A percentile compares a stretch with the other conserved stretches of the same genome.
Evolutionary conservation across 768 basidiomycete genomes (phyloP).

Genomic region (Termitomyces sp.): DNA sequence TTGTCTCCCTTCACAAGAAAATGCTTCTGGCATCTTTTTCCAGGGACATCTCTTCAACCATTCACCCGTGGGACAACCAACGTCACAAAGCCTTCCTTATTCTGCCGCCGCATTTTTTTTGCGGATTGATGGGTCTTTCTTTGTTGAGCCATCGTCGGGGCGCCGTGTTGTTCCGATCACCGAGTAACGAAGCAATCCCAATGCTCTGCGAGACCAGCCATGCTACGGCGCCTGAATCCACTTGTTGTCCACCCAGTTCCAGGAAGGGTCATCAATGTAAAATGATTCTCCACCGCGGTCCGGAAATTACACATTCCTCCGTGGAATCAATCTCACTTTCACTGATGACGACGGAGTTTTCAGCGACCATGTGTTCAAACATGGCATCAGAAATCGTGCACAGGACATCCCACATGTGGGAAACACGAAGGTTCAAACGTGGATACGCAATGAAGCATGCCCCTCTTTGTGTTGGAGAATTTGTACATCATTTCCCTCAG

Average conservation of each 20-base stretch:
- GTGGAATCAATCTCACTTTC: conserved; percentile 25
- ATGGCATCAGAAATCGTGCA: conserved; percentile 29
- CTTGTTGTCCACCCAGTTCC: conserved; percentile 6
- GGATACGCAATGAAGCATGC: conserved; percentile 8
- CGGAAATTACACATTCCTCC: conserved; percentile 27
- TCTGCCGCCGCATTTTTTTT: conserved; percentile 6
- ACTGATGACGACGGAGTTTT: conserved; percentile 25
- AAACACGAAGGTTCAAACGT: conserved; percentile 22
- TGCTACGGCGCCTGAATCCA: conserved; percentile 1
- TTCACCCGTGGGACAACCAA: conserved; percentile 21
- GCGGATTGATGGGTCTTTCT: conserved; percentile 17
- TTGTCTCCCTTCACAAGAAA: conserved; percentile 26
- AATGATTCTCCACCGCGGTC: conserved; percentile 30
- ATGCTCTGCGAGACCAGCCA: background rate
- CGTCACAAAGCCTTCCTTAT: conserved; percentile 7
- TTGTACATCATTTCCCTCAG: background rate
- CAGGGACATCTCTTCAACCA: conserved; percentile 28
- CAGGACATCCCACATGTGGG: conserved; percentile 26
- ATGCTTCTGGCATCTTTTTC: conserved; percentile 30
- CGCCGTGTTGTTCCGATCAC: conserved; percentile 35
- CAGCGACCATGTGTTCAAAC: conserved; percentile 26
- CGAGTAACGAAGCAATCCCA: conserved; percentile 17
- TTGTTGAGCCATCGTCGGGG: conserved; percentile 18
- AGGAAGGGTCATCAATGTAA: background rate
- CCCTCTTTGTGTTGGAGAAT: background rate